Conservation (phyloP, 2,329 filamentous ascomycete genomes). For the Thelonectria olida region DNA sequence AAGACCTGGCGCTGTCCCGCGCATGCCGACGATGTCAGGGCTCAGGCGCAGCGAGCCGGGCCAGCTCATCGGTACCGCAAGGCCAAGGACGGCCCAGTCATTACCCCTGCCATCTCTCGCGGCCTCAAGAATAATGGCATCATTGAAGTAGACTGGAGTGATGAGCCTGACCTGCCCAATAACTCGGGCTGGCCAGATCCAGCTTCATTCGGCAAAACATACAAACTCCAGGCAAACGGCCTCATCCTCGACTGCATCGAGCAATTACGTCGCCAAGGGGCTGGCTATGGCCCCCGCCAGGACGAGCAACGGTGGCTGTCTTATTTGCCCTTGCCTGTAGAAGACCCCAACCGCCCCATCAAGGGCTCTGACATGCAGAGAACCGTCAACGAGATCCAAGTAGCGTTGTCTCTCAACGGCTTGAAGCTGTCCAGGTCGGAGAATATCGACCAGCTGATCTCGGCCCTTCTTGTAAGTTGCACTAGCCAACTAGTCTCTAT, state of each 20-base stretch:
- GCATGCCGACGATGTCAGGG: constrained; percentile 81
- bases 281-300: constrained; percentile 47
- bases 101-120: constrained; percentile 65
- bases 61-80: constrained; percentile 70
- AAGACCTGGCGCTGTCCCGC: constrained; percentile 90
- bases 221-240: constrained; percentile 70
- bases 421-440: constrained; percentile 62
- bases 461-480: constrained; percentile 69
- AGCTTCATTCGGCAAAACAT: constrained; percentile 70
- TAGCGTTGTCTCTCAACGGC: constrained; percentile 70
- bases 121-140: constrained; percentile 77
- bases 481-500: neutral
- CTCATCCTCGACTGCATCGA: constrained; percentile 79
- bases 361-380: constrained; percentile 51
- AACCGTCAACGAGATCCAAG: constrained; percentile 70
- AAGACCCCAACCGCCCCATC: constrained; percentile 31
- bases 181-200: constrained; percentile 66
- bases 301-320: constrained; percentile 44
- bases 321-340: constrained; percentile 35
- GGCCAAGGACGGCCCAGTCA: constrained; percentile 62
- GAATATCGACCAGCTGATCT: constrained; percentile 62
- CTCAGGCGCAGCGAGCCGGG: constrained; percentile 64
- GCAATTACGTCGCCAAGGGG: constrained; percentile 54
- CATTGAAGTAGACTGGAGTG: constrained; percentile 72
- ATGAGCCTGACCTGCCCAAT: constrained; percentile 66